Conservation (phyloP, 148 eudicot genomes). For the Chenopodium formosanum region DNA sequence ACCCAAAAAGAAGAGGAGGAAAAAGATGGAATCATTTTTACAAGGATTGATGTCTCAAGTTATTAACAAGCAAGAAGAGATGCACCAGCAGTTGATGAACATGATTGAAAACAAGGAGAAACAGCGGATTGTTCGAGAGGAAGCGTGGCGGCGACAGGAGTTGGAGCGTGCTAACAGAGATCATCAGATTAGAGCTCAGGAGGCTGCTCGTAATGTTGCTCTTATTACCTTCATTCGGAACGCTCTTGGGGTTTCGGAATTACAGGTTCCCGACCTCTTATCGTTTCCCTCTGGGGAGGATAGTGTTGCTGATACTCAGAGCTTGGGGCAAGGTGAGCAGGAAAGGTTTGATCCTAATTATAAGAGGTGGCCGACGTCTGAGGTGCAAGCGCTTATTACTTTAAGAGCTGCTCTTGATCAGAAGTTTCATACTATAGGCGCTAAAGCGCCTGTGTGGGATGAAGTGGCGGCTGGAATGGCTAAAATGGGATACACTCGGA, state of each 20-base stretch:
- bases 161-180: constrained; percentile 38
- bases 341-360: constrained; percentile 19
- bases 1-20: constrained; percentile 31
- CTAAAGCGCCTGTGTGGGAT: constrained; percentile 49
- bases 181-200: constrained; percentile 37
- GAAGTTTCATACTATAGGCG: constrained; percentile 31
- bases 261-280: constrained; percentile 12
- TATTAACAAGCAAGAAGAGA: constrained; percentile 48
- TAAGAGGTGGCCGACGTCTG: constrained; percentile 55
- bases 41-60: constrained; percentile 38
- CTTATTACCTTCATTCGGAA: constrained; percentile 46
- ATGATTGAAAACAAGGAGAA: constrained; percentile 41
- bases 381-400: constrained; percentile 56
- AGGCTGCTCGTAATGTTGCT: constrained; percentile 46
- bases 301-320: constrained; percentile 20
- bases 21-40: constrained; percentile 33
- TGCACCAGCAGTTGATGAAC: constrained; percentile 52
- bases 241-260: constrained; percentile 14
- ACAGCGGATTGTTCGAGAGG: constrained; percentile 45
- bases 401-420: constrained; percentile 44
- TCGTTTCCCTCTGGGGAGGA: constrained; percentile 8
- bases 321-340: neutral
- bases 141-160: constrained; percentile 49
- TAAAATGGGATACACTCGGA: constrained; percentile 44
- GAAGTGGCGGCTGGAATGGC: constrained; percentile 43